Conservation (phyloP, 257 asterid genomes). For the Schizonepeta tenuifolia region DNA sequence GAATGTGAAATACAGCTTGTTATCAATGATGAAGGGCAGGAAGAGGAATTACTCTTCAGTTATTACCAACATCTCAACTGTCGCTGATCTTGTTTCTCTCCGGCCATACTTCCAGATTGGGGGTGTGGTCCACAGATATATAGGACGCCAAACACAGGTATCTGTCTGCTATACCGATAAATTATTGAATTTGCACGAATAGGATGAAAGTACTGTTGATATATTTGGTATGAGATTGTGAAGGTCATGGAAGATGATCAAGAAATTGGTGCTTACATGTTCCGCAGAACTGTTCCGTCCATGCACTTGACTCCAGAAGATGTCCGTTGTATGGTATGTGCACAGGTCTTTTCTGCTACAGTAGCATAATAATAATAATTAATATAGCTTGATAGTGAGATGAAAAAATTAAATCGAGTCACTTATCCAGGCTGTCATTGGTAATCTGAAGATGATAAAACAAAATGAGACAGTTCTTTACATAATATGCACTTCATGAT, state of each 20-base stretch:
- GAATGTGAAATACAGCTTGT: constrained; percentile 80
- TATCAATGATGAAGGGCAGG: constrained; percentile 78
- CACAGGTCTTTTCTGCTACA: constrained; percentile 15
- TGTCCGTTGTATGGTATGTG: constrained; percentile 89
- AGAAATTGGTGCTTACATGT: constrained; percentile 98
- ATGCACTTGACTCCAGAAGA: constrained; percentile 86
- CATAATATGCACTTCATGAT: constrained; percentile 17
- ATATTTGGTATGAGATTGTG: constrained; percentile 33
- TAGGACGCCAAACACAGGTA: constrained; percentile 99
- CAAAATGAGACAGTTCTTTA: background rate
- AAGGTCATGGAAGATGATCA: constrained; percentile 99
- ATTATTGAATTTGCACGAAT: constrained; percentile 26
- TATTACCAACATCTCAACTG: constrained; percentile 67
- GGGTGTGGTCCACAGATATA: constrained; percentile 95
- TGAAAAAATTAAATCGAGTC: constrained; percentile 25
- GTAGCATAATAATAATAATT: constrained; percentile 6
- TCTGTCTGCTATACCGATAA: constrained; percentile 7
- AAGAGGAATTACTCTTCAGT: constrained; percentile 74
- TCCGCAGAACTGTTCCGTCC: constrained; percentile 98
- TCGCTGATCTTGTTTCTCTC: constrained; percentile 80
- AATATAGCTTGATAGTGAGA: constrained; percentile 3
- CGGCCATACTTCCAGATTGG: constrained; percentile 96
- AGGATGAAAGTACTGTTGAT: constrained; percentile 26
- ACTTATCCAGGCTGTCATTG: background rate
- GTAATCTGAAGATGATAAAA: constrained; percentile 19